Conservation (phyloP, 2,329 filamentous ascomycete species). For the Pyrenochaeta sp. region DNA sequence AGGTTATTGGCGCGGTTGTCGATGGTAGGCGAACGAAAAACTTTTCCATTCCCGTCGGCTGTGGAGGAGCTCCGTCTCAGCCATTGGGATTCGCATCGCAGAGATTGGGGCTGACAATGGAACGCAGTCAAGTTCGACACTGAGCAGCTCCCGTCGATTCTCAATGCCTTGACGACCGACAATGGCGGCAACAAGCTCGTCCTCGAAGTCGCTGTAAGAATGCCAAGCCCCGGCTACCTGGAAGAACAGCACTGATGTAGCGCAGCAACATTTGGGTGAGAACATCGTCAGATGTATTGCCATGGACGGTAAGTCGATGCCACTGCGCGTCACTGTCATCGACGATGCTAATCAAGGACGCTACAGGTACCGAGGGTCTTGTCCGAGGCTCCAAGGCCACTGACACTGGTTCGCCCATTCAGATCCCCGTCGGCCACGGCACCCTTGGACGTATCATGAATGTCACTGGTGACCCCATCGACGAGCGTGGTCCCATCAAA, state of each 20-base stretch:
- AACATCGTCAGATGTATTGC: slow-evolving; percentile 99
- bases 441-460: slow-evolving; percentile 99
- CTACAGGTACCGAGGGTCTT: slow-evolving; percentile 95
- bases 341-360: slow-evolving; percentile 30
- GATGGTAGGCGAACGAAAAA: slow-evolving; percentile 72
- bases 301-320: slow-evolving; percentile 85
- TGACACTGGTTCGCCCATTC: slow-evolving; percentile 95
- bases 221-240: slow-evolving; percentile 32
- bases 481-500: slow-evolving; percentile 99
- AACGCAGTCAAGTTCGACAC: slow-evolving; percentile 91
- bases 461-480: slow-evolving; percentile 99
- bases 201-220: slow-evolving; percentile 91
- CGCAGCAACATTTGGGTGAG: slow-evolving; percentile 98
- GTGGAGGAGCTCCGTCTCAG: slow-evolving; percentile 18
- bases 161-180: slow-evolving; percentile 91
- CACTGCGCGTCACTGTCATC: slow-evolving; percentile 1
- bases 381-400: slow-evolving; percentile 85
- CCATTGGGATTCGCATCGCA: slow-evolving; percentile 43
- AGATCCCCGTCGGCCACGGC: slow-evolving; percentile 90
- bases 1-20: slow-evolving; percentile 97
- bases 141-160: slow-evolving; percentile 92
- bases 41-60: slow-evolving; percentile 38
- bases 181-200: slow-evolving; percentile 95
- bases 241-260: slow-evolving; percentile 35
- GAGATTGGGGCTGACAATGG: slow-evolving; percentile 41